phyloP scores from a whole-genome alignment of 805 yeast genomes.

The Zygosaccharomyces rouxii region DNA sequence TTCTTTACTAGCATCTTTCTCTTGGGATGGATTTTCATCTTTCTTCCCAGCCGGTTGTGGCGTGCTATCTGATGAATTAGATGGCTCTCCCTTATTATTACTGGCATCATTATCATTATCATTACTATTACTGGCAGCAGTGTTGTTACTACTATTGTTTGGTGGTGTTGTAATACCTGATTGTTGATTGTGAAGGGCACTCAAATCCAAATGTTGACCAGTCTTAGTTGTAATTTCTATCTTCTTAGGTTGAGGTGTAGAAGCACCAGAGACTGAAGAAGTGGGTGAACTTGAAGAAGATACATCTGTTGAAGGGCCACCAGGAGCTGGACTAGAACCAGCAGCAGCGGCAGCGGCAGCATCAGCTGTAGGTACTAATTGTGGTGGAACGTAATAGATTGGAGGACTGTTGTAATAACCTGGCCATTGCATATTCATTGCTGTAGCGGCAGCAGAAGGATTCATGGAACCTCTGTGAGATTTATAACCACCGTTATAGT shows the following conservation, averaged over 20 bases:
- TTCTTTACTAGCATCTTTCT: slow-evolving; percentile 9
- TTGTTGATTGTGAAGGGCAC: slow-evolving; percentile 24
- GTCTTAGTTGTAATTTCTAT: slow-evolving; percentile 35
- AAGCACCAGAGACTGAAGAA: slow-evolving; percentile 12
- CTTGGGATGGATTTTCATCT: slow-evolving; percentile 5
- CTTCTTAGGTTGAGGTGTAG: slow-evolving; percentile 22
- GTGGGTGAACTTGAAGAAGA: slow-evolving; percentile 13
- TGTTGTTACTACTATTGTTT: background rate
- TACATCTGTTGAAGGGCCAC: slow-evolving; percentile 7
- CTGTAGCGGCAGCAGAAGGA: slow-evolving; percentile 12
- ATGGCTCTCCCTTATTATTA: slow-evolving; percentile 6
- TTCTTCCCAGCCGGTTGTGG: slow-evolving; percentile 10
- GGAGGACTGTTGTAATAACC: slow-evolving; percentile 22
- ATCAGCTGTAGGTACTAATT: slow-evolving; percentile 17
- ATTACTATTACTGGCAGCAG: background rate
- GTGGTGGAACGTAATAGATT: slow-evolving; percentile 28
- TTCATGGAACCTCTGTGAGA: slow-evolving; percentile 14
- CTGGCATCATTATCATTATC: slow-evolving; percentile 1
- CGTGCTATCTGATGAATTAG: background rate
- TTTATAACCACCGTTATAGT: slow-evolving; percentile 14
- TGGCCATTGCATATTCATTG: slow-evolving; percentile 27
- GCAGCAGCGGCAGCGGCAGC: slow-evolving; percentile 1
- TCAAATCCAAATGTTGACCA: slow-evolving; percentile 32
- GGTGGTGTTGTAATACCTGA: slow-evolving; percentile 5
- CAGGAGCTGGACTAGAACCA: background rate